Base-by-base conservation (phyloP, 257 asterid species). In the Cordia subcordata region DNA sequence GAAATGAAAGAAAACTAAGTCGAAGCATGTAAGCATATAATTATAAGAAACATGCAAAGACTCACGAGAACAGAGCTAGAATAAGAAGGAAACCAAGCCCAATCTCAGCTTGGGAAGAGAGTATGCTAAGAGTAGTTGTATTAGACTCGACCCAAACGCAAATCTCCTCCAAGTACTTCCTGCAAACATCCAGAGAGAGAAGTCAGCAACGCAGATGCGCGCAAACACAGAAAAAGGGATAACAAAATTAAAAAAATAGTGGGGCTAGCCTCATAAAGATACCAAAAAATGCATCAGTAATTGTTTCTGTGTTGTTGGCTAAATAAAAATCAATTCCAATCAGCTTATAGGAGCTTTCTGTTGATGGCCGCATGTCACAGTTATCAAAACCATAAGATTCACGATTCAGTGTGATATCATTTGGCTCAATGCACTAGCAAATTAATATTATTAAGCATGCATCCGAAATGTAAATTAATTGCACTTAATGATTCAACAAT, bases 111-210 rank as follows among this genome's bases (percentile, higher is more conserved):
- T 93, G 99, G 11, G 99, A 87, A 61, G 94, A 83, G 71, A 90
- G 69, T 75, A 83, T 85, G 68, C 60, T 75, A 56, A 93, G 87
- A 13, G 95, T 83, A 57, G 86, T 89, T 55, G 86, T 68, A 67
- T 93, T 93, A 16, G 96, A 86, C 70, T 85, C 97, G 23, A 93
- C 90, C 97, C 99, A 89, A 54, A 93, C 94, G 80, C 99, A 89
- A 49, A 79, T 78, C 49, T 86, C 81, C 68, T 93, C 97, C 89
- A 93, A 74, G 87, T 86, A 93, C 68, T 79, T 93, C 85, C 99
- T 93, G 90, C 32, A 73, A 62, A 79, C 49, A 61, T 53, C 40
- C 63, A 65, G 5, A 62, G 11, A 61, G 58, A 21, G 22, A 78
- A 58, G 60, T 65, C 60, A 61, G 23, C 17, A 55, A 39, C 15